These are phyloP conservation scores for Verticillium klebahnii DNA, from an alignment of 2,329 filamentous ascomycete species.

Conservation along the genomic window DNA sequence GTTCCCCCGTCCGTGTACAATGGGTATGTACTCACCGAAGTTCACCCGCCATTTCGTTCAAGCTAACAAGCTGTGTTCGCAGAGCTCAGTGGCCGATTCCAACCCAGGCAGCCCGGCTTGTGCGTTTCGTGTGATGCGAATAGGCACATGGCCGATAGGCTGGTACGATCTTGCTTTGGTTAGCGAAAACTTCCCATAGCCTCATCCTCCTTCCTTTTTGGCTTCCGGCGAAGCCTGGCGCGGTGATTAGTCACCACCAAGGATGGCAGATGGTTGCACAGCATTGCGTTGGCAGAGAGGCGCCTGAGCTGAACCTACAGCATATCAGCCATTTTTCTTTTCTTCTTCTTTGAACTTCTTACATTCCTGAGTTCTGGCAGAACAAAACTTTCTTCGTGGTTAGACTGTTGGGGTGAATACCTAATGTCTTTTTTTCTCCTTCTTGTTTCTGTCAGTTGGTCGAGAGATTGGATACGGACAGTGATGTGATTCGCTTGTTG, in stretches of 20 bases:
- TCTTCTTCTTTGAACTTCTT: neutral
- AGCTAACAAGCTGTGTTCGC: neutral
- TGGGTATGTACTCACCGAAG: slow-evolving; percentile 32
- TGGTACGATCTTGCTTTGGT: neutral
- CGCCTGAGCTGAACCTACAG: neutral
- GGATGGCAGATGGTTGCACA: no score
- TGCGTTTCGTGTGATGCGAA: neutral
- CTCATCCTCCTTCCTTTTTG: no score
- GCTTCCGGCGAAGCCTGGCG: no score
- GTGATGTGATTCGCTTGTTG: neutral
- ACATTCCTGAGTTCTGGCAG: neutral
- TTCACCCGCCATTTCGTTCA: neutral
- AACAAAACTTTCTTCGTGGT: neutral
- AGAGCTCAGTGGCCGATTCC: neutral
- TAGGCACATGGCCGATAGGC: neutral
- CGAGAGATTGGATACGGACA: neutral
- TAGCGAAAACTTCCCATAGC: no score
- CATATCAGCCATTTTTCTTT: neutral
- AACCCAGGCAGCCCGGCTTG: neutral
- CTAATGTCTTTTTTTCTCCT: neutral
- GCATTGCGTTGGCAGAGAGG: no score
- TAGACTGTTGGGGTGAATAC: neutral
- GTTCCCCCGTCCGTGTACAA: slow-evolving; percentile 39
- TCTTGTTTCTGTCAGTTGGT: neutral
- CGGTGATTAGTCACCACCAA: no score